Conservation (phyloP, 179 eudicot genomes). For the Beta macrorhiza region DNA sequence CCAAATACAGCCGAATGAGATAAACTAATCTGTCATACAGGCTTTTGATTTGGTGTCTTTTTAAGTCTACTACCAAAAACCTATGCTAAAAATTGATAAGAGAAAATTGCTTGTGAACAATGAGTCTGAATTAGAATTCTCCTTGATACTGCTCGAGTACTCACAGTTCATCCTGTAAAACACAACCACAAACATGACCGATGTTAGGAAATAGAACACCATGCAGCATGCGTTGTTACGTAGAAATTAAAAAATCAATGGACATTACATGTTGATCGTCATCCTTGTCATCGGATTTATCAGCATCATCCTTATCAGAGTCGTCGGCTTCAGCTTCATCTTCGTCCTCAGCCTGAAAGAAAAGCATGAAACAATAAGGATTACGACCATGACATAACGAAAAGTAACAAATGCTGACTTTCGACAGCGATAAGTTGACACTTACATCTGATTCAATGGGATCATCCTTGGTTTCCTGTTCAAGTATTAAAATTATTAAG, state of each 20-base stretch:
- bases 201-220: conserved; percentile 1
- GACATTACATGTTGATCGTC: conserved; percentile 48
- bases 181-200: not conserved
- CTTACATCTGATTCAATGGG: conserved; percentile 84
- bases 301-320: conserved; percentile 34
- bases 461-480: conserved; percentile 67
- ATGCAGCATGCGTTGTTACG: not conserved
- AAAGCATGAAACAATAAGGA: not conserved
- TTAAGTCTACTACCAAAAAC: conserved; percentile 31
- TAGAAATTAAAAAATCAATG: not conserved
- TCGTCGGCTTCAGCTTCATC: conserved; percentile 46
- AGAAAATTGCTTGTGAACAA: conserved; percentile 24
- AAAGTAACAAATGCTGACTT: not conserved
- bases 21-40: conserved; percentile 19
- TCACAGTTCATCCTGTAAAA: conserved; percentile 40
- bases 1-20: conserved; percentile 28
- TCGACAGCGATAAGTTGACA: not conserved
- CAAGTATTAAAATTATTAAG: conserved; percentile 14
- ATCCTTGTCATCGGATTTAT: conserved; percentile 38
- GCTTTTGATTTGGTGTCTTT: conserved; percentile 21
- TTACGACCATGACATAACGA: not conserved
- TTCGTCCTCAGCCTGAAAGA: conserved; percentile 60
- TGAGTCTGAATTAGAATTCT: conserved; percentile 23
- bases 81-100: conserved; percentile 29
- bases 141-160: conserved; percentile 8